A percentile compares a stretch with the other conserved stretches of the same genome.
phyloP scores from a whole-genome alignment of 345 rosid genomes.

The Pugionium dolabratum region DNA sequence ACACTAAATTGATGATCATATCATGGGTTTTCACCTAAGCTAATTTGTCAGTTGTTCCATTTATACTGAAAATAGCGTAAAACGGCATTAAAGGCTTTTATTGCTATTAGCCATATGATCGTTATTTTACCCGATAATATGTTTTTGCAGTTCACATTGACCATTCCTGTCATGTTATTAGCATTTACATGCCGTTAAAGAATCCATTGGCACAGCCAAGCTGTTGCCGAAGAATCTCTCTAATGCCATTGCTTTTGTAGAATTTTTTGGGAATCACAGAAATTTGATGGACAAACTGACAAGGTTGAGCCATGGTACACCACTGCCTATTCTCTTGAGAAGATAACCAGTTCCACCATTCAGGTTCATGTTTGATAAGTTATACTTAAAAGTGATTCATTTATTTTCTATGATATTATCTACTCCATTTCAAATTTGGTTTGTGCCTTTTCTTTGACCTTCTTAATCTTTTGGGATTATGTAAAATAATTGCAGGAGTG shows the following conservation, averaged over 20 bases:
- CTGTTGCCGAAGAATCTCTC: neutral
- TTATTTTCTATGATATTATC: too few relatives aligned
- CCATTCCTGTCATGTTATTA: conserved; percentile 4
- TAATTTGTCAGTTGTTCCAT: neutral
- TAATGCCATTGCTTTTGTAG: conserved; percentile 44
- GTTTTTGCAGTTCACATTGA: neutral
- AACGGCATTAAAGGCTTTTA: neutral
- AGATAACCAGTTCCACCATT: conserved; percentile 48
- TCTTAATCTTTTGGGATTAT: conserved; percentile 1
- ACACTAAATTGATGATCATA: neutral
- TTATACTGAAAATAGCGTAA: neutral
- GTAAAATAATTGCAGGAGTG: conserved; percentile 57
- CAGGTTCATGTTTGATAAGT: conserved; percentile 51
- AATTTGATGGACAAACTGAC: conserved; percentile 72
- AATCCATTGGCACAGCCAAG: neutral
- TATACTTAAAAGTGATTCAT: neutral
- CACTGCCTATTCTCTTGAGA: conserved; percentile 71
- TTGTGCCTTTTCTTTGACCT: neutral
- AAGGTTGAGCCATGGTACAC: conserved; percentile 91
- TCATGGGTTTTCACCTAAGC: neutral
- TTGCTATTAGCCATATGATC: conserved; percentile 5
- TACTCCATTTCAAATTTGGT: neutral
- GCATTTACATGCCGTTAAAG: conserved; percentile 7
- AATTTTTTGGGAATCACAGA: conserved; percentile 89
- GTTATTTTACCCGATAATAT: neutral